Evolutionary conservation across 495 filamentous ascomycete species (phyloP), one percentile per base, ranked within the genome.

Genomic region (Cercophora sp.): DNA sequence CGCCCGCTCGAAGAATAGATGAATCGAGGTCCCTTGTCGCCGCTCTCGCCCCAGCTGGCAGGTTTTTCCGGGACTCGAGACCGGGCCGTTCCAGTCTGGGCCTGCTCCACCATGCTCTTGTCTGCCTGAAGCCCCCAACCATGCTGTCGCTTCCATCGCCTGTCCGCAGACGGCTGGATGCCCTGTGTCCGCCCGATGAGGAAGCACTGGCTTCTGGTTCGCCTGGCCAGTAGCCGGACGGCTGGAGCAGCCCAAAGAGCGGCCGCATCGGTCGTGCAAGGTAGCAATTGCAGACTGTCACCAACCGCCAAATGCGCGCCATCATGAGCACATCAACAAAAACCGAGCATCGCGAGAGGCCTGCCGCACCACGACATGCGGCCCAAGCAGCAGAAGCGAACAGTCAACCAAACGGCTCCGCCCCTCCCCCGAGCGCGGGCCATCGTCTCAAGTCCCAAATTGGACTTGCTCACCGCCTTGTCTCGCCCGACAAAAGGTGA

Each of bases 381-480:
- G 20, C 11, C 8, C 36, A 34, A 15, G n/a, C 48, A 24, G 20
- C 18, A 48, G 19, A 26, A 48, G 43, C 41, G 31, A 47, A 24
- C 15, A 39, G 32, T 36, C 24, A 35, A 50, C 51, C 41, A 54
- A 46, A 54, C 51, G 51, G 51, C 51, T 54, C 23, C 35, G 43
- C 41, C 51, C 48, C 48, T 41, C 36, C 23, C 16, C 19, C 19
- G 19, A 32, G 45, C 29, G 27, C 45, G 31, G 46, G 32, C 46
- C 46, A 34, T 25, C 35, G 24, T 40, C 32, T 54, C 51, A 46
- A 41, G 35, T 29, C 19, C 24, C 32, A 41, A 43, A 40, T 43
- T 54, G 43, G 43, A 36, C 41, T 24, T 43, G 39, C 34, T 55
- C 52, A 55, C 53, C 53, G 53, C 53, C 53, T 55, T 44, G 39